Percentiles rank a stretch among this genome's conserved stretches.
Conservation (phyloP, 2,329 filamentous ascomycete genomes). For the Microsporum audouinii region DNA sequence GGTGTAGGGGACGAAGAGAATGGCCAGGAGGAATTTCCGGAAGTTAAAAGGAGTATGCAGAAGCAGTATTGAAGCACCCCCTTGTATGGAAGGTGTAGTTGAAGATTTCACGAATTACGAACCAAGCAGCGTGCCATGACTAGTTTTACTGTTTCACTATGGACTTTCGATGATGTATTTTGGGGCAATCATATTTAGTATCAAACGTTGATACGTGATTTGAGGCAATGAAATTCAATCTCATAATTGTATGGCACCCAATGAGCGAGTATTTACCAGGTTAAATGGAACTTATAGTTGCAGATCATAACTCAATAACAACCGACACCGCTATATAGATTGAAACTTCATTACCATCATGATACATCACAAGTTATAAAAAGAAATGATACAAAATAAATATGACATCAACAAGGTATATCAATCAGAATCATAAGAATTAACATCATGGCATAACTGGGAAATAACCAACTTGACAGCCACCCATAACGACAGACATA, state of each 20-base stretch:
- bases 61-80: slow-evolving; percentile 6
- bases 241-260: too few species aligned
- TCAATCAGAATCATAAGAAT: not conserved
- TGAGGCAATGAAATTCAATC: not conserved
- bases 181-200: not conserved
- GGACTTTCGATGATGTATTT: not conserved
- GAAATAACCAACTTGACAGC: not conserved
- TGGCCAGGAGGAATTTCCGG: slow-evolving; percentile 6
- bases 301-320: not conserved
- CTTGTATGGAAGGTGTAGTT: not conserved
- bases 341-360: too few species aligned
- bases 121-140: not conserved
- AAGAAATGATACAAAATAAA: not conserved
- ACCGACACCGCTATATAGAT: too few species aligned
- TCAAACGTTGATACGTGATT: not conserved
- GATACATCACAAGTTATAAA: not conserved
- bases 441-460: not conserved
- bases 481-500: not conserved
- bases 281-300: not conserved
- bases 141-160: not conserved
- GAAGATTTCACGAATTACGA: not conserved
- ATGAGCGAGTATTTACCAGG: not conserved
- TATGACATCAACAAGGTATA: not conserved
- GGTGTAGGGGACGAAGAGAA: not conserved
- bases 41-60: slow-evolving; percentile 10